Conservation (phyloP, 1,139 yeast species). For the Saccharomycopsis phalli region DNA sequence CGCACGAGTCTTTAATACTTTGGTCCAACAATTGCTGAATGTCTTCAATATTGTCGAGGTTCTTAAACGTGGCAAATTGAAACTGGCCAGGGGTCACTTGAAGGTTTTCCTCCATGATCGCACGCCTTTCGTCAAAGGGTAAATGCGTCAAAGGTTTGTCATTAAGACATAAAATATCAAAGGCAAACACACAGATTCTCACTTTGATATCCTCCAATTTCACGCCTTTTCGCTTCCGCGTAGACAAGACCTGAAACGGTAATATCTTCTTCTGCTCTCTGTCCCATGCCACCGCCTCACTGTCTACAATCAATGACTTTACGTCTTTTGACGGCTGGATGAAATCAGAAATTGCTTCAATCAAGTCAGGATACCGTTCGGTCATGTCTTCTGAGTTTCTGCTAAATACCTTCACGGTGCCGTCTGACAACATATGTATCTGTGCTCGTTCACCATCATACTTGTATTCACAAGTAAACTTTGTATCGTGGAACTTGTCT, state of each 20-base stretch:
- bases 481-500: slow-evolving; percentile 77
- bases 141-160: slow-evolving; percentile 62
- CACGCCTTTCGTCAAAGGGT: slow-evolving; percentile 63
- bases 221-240: slow-evolving; percentile 91
- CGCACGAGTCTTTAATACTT: slow-evolving; percentile 84
- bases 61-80: slow-evolving; percentile 67
- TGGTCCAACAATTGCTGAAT: slow-evolving; percentile 83
- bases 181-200: slow-evolving; percentile 84
- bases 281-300: slow-evolving; percentile 99
- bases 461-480: slow-evolving; percentile 91
- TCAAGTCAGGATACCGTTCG: slow-evolving; percentile 85
- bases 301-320: slow-evolving; percentile 67
- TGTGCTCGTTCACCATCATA: slow-evolving; percentile 99
- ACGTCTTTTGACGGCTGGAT: slow-evolving; percentile 33
- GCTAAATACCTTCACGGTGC: slow-evolving; percentile 68
- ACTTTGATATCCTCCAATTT: slow-evolving; percentile 81
- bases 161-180: slow-evolving; percentile 71
- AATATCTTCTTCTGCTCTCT: slow-evolving; percentile 60
- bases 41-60: slow-evolving; percentile 67
- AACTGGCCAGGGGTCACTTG: slow-evolving; percentile 66
- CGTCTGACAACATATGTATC: slow-evolving; percentile 65
- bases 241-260: slow-evolving; percentile 88
- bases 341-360: slow-evolving; percentile 58
- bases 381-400: slow-evolving; percentile 98
- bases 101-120: slow-evolving; percentile 47